These are phyloP conservation scores for Bondarzewia mesenterica DNA, from an alignment of 1,284 basidiomycete species.

Conservation along the genomic window DNA sequence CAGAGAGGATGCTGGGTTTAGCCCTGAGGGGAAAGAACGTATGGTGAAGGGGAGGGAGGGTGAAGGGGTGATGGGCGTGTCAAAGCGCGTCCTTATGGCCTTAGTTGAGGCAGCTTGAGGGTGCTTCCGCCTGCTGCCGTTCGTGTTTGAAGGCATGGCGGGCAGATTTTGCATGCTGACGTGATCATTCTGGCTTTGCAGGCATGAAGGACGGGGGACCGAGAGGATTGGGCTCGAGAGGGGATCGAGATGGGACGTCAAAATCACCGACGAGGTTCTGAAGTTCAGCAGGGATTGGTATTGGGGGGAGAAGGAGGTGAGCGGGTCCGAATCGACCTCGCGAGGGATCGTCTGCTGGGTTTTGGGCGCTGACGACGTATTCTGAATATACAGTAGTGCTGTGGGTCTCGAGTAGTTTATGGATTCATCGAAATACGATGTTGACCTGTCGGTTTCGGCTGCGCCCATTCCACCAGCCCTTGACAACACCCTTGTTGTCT, in stretches of 20 bases:
- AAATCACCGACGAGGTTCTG: constrained; percentile 22
- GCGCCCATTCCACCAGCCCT: constrained; percentile 16
- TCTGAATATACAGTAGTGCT: constrained; percentile 1
- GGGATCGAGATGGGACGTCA: constrained; percentile 11
- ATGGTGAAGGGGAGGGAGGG: neutral
- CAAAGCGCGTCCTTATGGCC: neutral
- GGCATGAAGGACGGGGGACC: neutral
- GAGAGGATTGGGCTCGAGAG: neutral
- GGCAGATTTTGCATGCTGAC: too few relatives aligned
- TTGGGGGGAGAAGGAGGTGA: constrained; percentile 23
- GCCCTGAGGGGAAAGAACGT: neutral
- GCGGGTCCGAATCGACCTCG: constrained; percentile 21
- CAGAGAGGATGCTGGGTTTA: neutral
- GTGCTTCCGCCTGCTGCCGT: too few relatives aligned
- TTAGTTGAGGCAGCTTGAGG: neutral
- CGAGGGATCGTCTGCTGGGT: constrained; percentile 35
- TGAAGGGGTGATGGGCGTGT: neutral
- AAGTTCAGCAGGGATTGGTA: constrained; percentile 21
- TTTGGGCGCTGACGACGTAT: constrained; percentile 21
- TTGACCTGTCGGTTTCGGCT: constrained; percentile 17
- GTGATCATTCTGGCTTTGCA: too few relatives aligned
- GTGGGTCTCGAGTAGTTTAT: neutral
- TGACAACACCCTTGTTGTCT: constrained; percentile 21
- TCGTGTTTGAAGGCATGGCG: too few relatives aligned
- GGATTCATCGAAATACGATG: constrained; percentile 18